Conservation (phyloP, 2,329 filamentous ascomycete species). For the Stenocarpella maydis region DNA sequence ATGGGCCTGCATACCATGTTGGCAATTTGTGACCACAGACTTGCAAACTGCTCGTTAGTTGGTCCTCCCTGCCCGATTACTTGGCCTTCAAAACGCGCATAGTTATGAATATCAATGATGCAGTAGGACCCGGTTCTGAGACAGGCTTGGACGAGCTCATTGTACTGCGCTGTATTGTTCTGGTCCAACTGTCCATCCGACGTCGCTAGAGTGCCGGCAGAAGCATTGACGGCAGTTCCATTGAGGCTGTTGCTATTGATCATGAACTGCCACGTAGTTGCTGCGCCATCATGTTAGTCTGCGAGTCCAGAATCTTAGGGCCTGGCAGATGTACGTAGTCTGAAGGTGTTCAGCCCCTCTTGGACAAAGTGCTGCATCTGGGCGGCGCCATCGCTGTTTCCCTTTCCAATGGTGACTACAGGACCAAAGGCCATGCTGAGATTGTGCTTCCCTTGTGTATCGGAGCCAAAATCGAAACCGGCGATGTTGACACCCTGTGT, state of each 20-base stretch:
- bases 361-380: conserved; percentile 68
- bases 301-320: not conserved
- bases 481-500: conserved; percentile 52
- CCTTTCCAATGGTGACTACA: conserved; percentile 38
- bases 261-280: conserved; percentile 67
- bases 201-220: conserved; percentile 35
- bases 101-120: conserved; percentile 68
- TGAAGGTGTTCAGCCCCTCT: conserved; percentile 63
- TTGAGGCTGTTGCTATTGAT: conserved; percentile 59
- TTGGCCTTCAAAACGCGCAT: conserved; percentile 66
- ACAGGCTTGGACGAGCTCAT: conserved; percentile 64
- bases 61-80: conserved; percentile 74
- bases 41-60: conserved; percentile 66
- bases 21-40: conserved; percentile 66
- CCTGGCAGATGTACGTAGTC: conserved; percentile 42
- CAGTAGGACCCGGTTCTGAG: conserved; percentile 64
- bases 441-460: conserved; percentile 51
- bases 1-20: conserved; percentile 46
- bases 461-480: conserved; percentile 57
- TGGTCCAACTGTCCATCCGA: conserved; percentile 55
- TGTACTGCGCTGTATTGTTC: conserved; percentile 59
- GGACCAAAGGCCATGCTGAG: conserved; percentile 45
- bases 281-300: not conserved
- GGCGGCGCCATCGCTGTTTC: conserved; percentile 48
- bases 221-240: conserved; percentile 41